A percentile compares a stretch with the other conserved stretches of the same genome.
Evolutionary conservation across 768 basidiomycete species (phyloP).

Genomic region (Amanita muscaria): DNA sequence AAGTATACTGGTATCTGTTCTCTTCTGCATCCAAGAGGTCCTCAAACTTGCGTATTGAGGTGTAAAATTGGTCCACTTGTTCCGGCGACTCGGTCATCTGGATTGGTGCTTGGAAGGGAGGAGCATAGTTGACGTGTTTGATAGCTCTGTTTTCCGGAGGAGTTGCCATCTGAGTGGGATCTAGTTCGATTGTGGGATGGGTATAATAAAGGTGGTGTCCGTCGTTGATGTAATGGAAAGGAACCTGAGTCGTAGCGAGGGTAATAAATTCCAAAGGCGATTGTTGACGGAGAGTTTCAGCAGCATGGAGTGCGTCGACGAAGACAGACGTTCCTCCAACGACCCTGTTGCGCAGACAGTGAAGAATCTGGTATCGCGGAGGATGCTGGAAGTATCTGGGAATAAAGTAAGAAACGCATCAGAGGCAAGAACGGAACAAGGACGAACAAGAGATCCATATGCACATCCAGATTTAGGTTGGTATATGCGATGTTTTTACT

Average conservation of each 20-base stretch:
- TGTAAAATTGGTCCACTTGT: conserved; percentile 36
- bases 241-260: conserved; percentile 59
- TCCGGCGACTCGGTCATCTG: conserved; percentile 37
- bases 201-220: conserved; percentile 68
- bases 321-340: conserved; percentile 80
- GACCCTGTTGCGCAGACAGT: conserved; percentile 82
- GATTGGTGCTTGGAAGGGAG: conserved; percentile 89
- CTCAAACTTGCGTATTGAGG: conserved; percentile 56
- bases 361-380: conserved; percentile 87
- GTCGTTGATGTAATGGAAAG: conserved; percentile 88
- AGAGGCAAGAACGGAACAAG: not conserved
- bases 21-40: conserved; percentile 41
- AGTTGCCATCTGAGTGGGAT: conserved; percentile 11
- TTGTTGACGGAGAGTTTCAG: conserved; percentile 37
- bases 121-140: conserved; percentile 79
- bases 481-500: conserved; percentile 95
- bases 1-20: conserved; percentile 51
- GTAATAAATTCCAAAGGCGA: conserved; percentile 45
- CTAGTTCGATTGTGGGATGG: conserved; percentile 72
- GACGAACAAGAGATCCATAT: conserved; percentile 87
- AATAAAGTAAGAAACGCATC: not conserved
- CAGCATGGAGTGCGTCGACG: conserved; percentile 69
- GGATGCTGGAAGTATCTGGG: conserved; percentile 84
- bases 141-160: conserved; percentile 25
- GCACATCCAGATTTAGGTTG: conserved; percentile 76